Conservation (phyloP, 371 early-diverging fungal genomes). For the Mortierella sp. region DNA sequence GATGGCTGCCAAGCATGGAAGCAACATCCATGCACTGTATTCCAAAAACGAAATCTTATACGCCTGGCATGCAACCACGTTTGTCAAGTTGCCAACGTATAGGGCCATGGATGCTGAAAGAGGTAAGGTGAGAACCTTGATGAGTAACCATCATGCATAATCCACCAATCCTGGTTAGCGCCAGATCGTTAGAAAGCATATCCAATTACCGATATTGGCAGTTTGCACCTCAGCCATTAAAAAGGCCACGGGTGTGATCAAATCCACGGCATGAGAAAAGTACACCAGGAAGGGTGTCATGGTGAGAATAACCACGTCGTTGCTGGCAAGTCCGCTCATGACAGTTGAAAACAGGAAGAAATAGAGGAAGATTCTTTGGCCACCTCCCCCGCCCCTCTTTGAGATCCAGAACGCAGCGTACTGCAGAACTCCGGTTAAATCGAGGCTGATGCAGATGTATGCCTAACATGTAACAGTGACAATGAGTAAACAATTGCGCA, state of each 20-base stretch:
- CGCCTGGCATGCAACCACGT: slow-evolving; percentile 85
- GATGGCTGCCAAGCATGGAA: slow-evolving; percentile 73
- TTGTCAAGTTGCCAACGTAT: slow-evolving; percentile 88
- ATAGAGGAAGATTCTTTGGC: slow-evolving; percentile 68
- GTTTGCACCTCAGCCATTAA: slow-evolving; percentile 77
- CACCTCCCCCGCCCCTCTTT: slow-evolving; percentile 63
- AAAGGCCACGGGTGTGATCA: slow-evolving; percentile 69
- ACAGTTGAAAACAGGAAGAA: slow-evolving; percentile 77
- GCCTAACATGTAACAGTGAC: no score
- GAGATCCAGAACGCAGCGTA: slow-evolving; percentile 77
- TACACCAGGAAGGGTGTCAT: slow-evolving; percentile 83
- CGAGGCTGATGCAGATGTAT: slow-evolving; percentile 86
- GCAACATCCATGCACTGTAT: slow-evolving; percentile 84
- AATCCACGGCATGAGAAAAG: slow-evolving; percentile 71
- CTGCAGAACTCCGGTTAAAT: slow-evolving; percentile 80
- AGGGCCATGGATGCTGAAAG: slow-evolving; percentile 78
- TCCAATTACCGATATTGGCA: slow-evolving; percentile 70
- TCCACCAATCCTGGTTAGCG: no score
- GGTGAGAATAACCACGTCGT: slow-evolving; percentile 85
- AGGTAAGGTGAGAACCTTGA: background rate
- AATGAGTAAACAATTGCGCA: no score
- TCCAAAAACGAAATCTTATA: slow-evolving; percentile 74
- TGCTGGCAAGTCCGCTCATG: slow-evolving; percentile 81
- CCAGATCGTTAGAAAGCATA: no score
- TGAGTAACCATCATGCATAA: background rate